Evolutionary conservation across 2,329 filamentous ascomycete genomes (phyloP).

Genomic region (Chrysoporthe deuterocubensis): DNA sequence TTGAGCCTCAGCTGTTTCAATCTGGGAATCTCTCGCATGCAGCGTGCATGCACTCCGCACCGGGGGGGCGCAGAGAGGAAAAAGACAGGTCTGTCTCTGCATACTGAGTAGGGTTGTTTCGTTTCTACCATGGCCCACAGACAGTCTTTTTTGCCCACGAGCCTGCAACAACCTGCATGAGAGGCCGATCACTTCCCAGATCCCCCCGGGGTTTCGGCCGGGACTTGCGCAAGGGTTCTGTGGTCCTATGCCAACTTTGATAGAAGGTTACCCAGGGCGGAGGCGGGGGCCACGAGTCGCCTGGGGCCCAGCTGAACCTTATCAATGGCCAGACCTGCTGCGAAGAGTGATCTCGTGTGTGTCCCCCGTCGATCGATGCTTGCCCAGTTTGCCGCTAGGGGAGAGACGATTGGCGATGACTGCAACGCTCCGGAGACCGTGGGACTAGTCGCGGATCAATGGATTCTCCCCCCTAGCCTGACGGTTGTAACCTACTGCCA

Average conservation of each 20-base stretch:
- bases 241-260: slow-evolving; percentile 1
- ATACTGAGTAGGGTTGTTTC: background rate
- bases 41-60: background rate
- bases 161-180: background rate
- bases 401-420: background rate
- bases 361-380: background rate
- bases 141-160: background rate
- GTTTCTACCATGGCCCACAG: background rate
- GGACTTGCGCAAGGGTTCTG: background rate
- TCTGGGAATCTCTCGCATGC: no score
- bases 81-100: background rate
- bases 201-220: background rate
- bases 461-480: background rate
- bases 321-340: background rate
- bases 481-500: background rate
- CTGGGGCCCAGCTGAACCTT: background rate
- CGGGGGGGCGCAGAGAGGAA: background rate
- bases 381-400: background rate
- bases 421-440: slow-evolving; percentile 5
- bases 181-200: background rate
- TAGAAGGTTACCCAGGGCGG: background rate
- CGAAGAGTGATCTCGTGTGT: background rate
- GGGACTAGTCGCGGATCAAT: background rate
- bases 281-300: background rate
- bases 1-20: background rate